phyloP scores from a whole-genome alignment of 768 basidiomycete species.

The Strobilomyces confusus region DNA sequence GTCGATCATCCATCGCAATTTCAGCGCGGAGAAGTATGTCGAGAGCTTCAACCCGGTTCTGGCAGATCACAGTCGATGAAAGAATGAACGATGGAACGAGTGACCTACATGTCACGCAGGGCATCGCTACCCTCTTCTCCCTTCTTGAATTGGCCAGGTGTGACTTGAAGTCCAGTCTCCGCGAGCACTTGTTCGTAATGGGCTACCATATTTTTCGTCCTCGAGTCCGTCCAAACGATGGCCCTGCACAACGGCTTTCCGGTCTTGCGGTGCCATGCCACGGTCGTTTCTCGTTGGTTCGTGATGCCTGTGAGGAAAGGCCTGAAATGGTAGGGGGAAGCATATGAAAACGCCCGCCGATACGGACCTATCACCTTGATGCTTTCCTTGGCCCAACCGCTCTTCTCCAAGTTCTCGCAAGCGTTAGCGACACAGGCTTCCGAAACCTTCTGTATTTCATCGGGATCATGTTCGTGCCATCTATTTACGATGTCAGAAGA shows the following conservation, averaged over 20 bases:
- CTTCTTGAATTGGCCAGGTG: conserved; percentile 60
- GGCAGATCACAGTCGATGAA: background rate
- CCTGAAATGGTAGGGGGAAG: background rate
- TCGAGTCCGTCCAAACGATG: conserved; percentile 96
- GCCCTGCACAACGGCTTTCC: conserved; percentile 86
- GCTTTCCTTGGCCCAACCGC: conserved; percentile 75
- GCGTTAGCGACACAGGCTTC: conserved; percentile 73
- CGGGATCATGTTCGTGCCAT: conserved; percentile 94
- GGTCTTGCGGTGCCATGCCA: conserved; percentile 88
- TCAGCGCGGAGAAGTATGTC: conserved; percentile 97
- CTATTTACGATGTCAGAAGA: conserved; percentile 32
- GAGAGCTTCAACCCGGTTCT: conserved; percentile 94
- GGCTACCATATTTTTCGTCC: conserved; percentile 83
- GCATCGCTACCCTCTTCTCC: conserved; percentile 65
- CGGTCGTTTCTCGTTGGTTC: conserved; percentile 94
- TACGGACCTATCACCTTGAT: conserved; percentile 87
- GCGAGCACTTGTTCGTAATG: conserved; percentile 70
- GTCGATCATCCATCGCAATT: conserved; percentile 96
- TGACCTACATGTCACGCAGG: conserved; percentile 60
- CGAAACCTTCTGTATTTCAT: conserved; percentile 73
- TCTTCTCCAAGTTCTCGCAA: conserved; percentile 61
- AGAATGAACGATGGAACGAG: background rate
- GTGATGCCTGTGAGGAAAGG: conserved; percentile 64
- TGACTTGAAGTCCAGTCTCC: conserved; percentile 70
- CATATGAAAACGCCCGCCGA: background rate